Evolutionary conservation across 2,329 filamentous ascomycete species (phyloP).

Genomic region (Rhexocercosporidium sp.): DNA sequence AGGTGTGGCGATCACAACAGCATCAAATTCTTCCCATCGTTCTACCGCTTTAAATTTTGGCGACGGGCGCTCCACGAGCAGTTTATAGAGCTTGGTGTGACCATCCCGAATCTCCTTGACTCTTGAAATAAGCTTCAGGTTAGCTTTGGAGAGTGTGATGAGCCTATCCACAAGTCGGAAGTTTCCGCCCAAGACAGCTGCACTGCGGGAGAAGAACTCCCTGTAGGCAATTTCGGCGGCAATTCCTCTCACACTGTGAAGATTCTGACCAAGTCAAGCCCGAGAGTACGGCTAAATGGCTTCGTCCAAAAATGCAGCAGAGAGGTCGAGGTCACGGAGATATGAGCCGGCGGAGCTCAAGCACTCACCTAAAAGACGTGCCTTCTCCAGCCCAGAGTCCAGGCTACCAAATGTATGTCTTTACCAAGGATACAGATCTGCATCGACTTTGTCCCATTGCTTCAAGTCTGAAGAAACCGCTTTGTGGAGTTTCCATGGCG

Average conservation of each 20-base stretch:
- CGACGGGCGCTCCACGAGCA: not conserved
- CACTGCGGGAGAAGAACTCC: not conserved
- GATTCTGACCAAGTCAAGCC: not conserved
- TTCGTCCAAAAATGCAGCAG: not conserved
- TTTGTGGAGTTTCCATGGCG: not conserved
- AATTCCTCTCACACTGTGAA: not conserved
- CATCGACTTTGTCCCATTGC: not conserved
- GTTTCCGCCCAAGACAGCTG: not conserved
- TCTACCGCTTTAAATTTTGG: not conserved
- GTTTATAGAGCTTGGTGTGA: not conserved
- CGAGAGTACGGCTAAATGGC: not conserved
- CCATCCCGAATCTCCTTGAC: not conserved
- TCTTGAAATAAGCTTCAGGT: not conserved
- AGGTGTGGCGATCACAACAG: not conserved
- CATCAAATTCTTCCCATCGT: not conserved
- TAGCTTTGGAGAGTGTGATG: not conserved
- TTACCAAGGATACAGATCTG: not conserved
- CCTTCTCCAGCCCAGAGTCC: not conserved
- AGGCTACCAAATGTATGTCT: not conserved
- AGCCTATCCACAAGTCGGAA: conserved; percentile 1
- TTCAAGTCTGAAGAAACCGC: not conserved
- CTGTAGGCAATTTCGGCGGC: not conserved
- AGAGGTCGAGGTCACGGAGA: not conserved
- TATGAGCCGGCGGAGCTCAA: not conserved
- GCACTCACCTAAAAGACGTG: not conserved